phyloP scores from a whole-genome alignment of 2,329 filamentous ascomycete genomes.

The Cordyceps cicadae region DNA sequence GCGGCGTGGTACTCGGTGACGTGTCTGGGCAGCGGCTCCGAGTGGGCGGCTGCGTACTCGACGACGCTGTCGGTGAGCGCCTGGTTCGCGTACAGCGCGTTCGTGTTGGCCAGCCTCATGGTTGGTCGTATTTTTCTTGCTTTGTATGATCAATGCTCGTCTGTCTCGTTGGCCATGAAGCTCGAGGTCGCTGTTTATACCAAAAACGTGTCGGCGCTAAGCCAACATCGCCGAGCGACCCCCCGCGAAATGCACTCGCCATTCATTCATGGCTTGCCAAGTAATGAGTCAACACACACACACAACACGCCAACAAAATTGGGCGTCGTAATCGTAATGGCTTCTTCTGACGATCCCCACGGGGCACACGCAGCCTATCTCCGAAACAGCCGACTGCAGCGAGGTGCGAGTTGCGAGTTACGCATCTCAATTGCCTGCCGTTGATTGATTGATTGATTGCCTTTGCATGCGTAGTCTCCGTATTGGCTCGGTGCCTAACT shows the following conservation, averaged over 20 bases:
- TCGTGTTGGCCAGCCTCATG: conserved; percentile 31
- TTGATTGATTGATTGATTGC: too few species aligned
- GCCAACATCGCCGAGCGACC: conserved; percentile 1
- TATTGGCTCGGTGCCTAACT: too few species aligned
- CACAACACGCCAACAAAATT: neutral
- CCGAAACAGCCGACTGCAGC: neutral
- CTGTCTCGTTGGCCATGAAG: too few species aligned
- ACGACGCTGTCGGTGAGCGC: conserved; percentile 33
- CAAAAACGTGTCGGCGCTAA: neutral
- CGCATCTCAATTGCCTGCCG: too few species aligned
- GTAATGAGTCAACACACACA: neutral
- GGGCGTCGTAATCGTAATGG: neutral
- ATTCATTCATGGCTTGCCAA: neutral
- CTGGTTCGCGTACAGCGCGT: conserved; percentile 34
- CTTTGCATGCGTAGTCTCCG: too few species aligned
- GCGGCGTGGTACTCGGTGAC: conserved; percentile 32
- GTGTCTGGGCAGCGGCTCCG: conserved; percentile 32
- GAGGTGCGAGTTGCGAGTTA: too few species aligned
- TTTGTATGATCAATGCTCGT: neutral
- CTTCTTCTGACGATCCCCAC: neutral
- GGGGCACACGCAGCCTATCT: neutral
- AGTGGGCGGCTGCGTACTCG: conserved; percentile 35
- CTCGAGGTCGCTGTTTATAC: neutral
- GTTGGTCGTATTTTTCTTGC: neutral
- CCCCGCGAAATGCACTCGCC: neutral